Conservation (phyloP, 306 rosid genomes). For the Castanea crenata region DNA sequence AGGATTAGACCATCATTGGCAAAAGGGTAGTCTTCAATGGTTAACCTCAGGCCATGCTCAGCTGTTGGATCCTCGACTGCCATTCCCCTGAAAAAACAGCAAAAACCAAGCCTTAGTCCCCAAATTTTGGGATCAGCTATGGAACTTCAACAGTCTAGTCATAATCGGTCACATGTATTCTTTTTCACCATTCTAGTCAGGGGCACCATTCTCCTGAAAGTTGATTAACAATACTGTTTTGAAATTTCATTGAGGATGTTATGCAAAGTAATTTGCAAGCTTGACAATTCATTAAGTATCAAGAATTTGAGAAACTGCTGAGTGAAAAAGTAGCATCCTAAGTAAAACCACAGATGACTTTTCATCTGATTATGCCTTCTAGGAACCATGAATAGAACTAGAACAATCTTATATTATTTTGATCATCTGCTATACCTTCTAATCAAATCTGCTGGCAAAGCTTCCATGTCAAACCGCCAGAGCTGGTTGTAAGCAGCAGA, state of each 20-base stretch:
- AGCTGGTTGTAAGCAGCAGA: conserved; percentile 33
- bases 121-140: no score
- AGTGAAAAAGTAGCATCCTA: neutral
- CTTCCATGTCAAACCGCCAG: conserved; percentile 41
- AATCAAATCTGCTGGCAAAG: conserved; percentile 43
- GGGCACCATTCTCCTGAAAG: conserved; percentile 31
- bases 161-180: rapidly evolving
- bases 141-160: no score
- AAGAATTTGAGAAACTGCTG: neutral
- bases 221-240: neutral
- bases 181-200: no score
- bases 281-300: neutral
- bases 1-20: conserved; percentile 40
- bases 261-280: neutral
- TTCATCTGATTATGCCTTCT: neutral
- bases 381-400: neutral
- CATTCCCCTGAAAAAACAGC: conserved; percentile 31
- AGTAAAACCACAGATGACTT: no score
- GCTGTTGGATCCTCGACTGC: conserved; percentile 37
- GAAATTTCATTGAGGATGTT: neutral
- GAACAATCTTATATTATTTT: neutral
- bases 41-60: conserved; percentile 37
- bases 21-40: conserved; percentile 42
- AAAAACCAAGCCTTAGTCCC: no score
- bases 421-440: conserved; percentile 16